Percentiles rank a stretch among this genome's conserved stretches.
Evolutionary conservation across 2,329 filamentous ascomycete species (phyloP).

Genomic region (Aureobasidium namibiae): DNA sequence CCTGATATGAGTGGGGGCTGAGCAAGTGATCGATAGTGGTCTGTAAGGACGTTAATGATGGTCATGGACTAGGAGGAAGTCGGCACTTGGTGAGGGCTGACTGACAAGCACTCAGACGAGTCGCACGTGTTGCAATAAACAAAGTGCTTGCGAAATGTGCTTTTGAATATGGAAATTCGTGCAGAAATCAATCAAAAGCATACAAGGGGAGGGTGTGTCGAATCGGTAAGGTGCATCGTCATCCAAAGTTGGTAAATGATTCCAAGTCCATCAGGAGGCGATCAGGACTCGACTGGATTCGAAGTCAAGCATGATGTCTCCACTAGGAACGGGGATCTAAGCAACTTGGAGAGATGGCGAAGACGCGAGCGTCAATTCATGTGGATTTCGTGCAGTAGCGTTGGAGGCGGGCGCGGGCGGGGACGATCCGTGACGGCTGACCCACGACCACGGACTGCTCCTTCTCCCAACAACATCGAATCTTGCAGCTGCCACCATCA

Average conservation of each 20-base stretch:
- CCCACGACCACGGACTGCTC: neutral
- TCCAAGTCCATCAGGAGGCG: neutral
- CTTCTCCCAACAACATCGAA: constrained; percentile 6
- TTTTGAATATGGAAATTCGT: constrained; percentile 4
- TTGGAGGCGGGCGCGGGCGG: neutral
- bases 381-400: constrained; percentile 10
- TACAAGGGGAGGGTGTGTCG: neutral
- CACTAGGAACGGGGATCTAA: neutral
- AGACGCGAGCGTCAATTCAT: neutral
- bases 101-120: neutral
- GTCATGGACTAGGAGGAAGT: neutral
- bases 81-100: neutral
- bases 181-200: constrained; percentile 4
- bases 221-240: neutral
- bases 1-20: neutral
- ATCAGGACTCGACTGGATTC: neutral
- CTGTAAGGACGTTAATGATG: constrained; percentile 3
- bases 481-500: constrained; percentile 5
- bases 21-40: neutral
- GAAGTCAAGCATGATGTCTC: neutral
- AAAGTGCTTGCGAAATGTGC: neutral
- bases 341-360: constrained; percentile 1
- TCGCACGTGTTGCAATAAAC: neutral
- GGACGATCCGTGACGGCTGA: neutral
- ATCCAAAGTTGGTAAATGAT: neutral